Evolutionary conservation across 2,329 filamentous ascomycete species (phyloP), one percentile per base, ranked within the genome.

Genomic region (Arthrobotrys conoides): DNA sequence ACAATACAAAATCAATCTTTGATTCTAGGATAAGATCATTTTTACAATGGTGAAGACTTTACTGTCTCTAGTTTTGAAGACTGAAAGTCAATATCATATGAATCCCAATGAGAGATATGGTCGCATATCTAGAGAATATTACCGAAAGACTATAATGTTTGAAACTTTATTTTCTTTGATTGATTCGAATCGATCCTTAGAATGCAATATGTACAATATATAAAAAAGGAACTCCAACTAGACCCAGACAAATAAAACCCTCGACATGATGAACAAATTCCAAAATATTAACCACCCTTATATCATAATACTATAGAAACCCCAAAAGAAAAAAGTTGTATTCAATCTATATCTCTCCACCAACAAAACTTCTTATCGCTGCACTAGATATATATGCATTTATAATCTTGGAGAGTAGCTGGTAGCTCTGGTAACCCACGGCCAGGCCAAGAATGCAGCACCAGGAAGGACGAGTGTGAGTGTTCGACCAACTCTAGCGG

Each of bases 391-490:
- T 3, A 33, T 6, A 33, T 4, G 16, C 20, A 59, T 76, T 14
- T 76, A 76, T 53, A 53, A n/a, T 14, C 38, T 44, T 27, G 66
- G 65, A 22, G 66, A 71, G 24, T 77, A 77, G 8, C 33, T 59
- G n/a, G 66, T 10, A 10, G 67, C 73, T n/a, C 73, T 59, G n/a
- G 73, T 77, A 20, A 71, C n/a, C 27, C 57, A 77, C 30, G 73
- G 73, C 73, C 73, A 77, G 53, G 59, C 66, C 41, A 77, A 27
- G 44, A 77, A 44, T n/a, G 67, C 73, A 16, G 59, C 67, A 71
- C 67, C 73, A 16, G 73, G 73, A 33, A 77, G 22, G 22, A 71
- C 67, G 8, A 77, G 61, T 5, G 61, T 71, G 14, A 77, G 59
- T 33, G 73, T 77, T 27, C 73, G 30, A 4, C 73, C 73, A 9